These are phyloP conservation scores for Theobroma grandiflorum DNA, from an alignment of 441 rosid species.

Conservation along the genomic window DNA sequence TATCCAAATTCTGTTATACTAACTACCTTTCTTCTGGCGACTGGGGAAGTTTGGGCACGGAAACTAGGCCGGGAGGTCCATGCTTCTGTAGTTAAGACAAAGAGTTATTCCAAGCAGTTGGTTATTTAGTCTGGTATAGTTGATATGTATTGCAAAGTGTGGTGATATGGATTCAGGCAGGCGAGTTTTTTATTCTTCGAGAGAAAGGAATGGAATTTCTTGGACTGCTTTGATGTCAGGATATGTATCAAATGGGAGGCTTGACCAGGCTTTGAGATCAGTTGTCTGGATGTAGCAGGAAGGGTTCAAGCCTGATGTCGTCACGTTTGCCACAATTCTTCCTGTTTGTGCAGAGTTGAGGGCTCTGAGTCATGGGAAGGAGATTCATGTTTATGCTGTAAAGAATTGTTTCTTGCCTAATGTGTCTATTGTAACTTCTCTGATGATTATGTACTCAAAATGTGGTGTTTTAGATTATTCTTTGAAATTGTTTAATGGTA, in stretches of 20 bases:
- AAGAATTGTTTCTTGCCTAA: constrained; percentile 78
- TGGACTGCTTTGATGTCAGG: constrained; percentile 98
- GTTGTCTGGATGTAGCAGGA: constrained; percentile 97
- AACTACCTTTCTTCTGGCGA: constrained; percentile 65
- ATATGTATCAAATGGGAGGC: constrained; percentile 71
- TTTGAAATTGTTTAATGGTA: constrained; percentile 55
- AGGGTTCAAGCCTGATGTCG: constrained; percentile 76
- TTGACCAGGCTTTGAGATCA: constrained; percentile 84
- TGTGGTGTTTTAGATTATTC: constrained; percentile 64
- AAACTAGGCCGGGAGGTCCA: constrained; percentile 80
- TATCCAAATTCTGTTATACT: constrained; percentile 73
- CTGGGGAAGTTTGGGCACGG: constrained; percentile 63
- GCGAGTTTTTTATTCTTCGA: constrained; percentile 69
- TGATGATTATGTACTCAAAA: constrained; percentile 85
- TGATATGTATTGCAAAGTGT: constrained; percentile 90
- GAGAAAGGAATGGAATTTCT: constrained; percentile 70
- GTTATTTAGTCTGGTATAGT: constrained; percentile 73
- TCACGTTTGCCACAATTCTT: constrained; percentile 72
- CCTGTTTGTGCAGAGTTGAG: constrained; percentile 76
- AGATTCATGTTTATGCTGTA: constrained; percentile 80
- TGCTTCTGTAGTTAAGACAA: constrained; percentile 64
- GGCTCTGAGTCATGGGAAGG: constrained; percentile 81
- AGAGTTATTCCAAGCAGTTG: constrained; percentile 51
- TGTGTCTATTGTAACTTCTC: constrained; percentile 69
- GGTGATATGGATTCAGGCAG: constrained; percentile 75